Evolutionary conservation across 1,139 yeast genomes (phyloP), one percentile per base, ranked within the genome.

Genomic region (Zygoascus meyerae): DNA sequence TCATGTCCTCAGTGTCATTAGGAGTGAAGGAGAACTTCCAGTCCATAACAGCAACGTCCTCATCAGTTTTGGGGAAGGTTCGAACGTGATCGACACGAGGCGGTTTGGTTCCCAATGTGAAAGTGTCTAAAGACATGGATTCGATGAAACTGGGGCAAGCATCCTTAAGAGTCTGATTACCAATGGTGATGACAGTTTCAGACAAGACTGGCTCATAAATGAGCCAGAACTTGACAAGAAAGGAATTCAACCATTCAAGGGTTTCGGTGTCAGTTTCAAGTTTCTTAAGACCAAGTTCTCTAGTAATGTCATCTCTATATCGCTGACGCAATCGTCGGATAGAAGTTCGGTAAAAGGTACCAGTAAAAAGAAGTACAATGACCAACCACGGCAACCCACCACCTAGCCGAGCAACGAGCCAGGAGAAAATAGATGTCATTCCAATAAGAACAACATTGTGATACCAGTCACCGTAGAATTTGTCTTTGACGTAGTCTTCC

Each of bases 61-160:
- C 86, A 29, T 80, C 83, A 17, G 97, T 90, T 51, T 92, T 87
- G 42, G 82, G 84, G 58, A 89, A 77, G 1, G 97, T 86, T 62
- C 92, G 86, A 21, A 90, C 97, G 52, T 75, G 75, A 61, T 92
- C 97, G 51, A 92, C 74, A 65, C 98, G 78, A 33, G 95, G 95
- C 9, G 98, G 96, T 67, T 92, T 92, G 7, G 95, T 83, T 54
- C 98, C 98, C 14, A 85, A 78, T 8, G 97, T 90, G 61, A 92
- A 83, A 51, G 86, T 78, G 62, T 86, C 95, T 46, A 92, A 75
- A 86, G 95, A 85, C 51, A 90, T 67, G 8, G 86, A 73, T 59
- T 85, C 85, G 51, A 92, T 72, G 58, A 90, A 87, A 1, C 83
- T 82, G 9, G 98, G 98, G 33, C 86, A 76, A 32, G 75, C 69